Conservation (phyloP, 2,329 filamentous ascomycete genomes). For the Xylaria sp. region DNA sequence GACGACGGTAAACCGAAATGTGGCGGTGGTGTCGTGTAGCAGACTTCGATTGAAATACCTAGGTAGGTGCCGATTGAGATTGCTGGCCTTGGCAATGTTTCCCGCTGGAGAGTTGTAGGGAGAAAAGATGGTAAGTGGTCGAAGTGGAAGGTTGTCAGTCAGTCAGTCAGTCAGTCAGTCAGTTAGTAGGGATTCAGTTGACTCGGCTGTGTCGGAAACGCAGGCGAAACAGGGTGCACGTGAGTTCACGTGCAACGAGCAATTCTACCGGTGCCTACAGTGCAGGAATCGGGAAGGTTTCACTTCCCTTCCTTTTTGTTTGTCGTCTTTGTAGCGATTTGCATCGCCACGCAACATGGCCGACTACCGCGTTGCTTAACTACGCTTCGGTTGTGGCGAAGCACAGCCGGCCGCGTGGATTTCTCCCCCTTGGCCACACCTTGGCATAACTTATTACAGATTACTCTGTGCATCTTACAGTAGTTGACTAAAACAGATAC, state of each 20-base stretch:
- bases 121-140: too few relatives aligned
- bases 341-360: neutral
- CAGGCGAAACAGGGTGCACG: constrained; percentile 14
- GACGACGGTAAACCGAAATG: neutral
- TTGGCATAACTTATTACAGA: neutral
- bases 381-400: constrained; percentile 10
- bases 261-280: neutral
- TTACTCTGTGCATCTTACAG: too few relatives aligned
- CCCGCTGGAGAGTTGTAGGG: neutral
- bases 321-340: neutral
- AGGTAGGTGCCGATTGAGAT: neutral
- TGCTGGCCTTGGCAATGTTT: neutral
- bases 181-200: neutral
- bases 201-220: constrained; percentile 8
- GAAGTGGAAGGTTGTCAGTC: too few relatives aligned
- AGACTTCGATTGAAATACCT: neutral
- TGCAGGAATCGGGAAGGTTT: too few relatives aligned
- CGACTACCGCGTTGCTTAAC: neutral
- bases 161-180: too few relatives aligned
- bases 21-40: neutral
- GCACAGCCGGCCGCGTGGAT: constrained; percentile 4
- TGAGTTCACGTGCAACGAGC: neutral
- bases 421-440: neutral
- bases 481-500: neutral
- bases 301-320: neutral